These are phyloP conservation scores for Malassezia slooffiae DNA, from an alignment of 1,284 basidiomycete species.

Conservation along the genomic window DNA sequence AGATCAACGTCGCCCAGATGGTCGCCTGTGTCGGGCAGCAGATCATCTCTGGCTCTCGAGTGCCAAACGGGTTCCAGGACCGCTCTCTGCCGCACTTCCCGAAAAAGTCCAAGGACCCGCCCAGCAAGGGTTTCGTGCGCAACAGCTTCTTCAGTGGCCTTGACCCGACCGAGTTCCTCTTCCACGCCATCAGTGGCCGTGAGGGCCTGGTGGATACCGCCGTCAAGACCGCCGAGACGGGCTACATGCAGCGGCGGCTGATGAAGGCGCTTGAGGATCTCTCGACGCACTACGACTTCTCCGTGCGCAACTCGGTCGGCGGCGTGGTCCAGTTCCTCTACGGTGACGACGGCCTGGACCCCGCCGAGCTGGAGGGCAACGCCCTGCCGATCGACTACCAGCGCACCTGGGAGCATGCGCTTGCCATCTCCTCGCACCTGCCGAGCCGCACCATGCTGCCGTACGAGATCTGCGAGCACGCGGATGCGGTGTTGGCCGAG, in stretches of 20 bases:
- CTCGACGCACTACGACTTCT: conserved; percentile 89
- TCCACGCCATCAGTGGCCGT: conserved; percentile 97
- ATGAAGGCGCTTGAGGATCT: conserved; percentile 99
- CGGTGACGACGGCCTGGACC: conserved; percentile 94
- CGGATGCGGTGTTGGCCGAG: conserved; percentile 56
- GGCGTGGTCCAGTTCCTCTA: conserved; percentile 97
- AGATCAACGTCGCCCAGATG: conserved; percentile 99
- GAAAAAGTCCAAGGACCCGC: conserved; percentile 92
- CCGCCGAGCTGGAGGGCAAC: conserved; percentile 87
- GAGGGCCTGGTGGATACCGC: conserved; percentile 98
- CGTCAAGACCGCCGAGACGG: conserved; percentile 98
- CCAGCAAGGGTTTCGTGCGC: conserved; percentile 93
- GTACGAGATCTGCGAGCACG: conserved; percentile 70
- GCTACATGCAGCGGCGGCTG: conserved; percentile 95
- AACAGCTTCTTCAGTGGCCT: conserved; percentile 91
- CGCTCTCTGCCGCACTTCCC: conserved; percentile 95
- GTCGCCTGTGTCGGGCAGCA: conserved; percentile 99
- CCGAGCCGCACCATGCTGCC: conserved; percentile 61
- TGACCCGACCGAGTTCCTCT: conserved; percentile 90
- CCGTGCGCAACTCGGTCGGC: conserved; percentile 89
- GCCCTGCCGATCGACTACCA: conserved; percentile 59
- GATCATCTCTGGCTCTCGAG: conserved; percentile 94
- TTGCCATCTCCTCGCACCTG: conserved; percentile 53
- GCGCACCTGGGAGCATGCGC: conserved; percentile 77
- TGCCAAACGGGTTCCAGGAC: conserved; percentile 98